phyloP scores from a whole-genome alignment of 2,329 filamentous ascomycete species.

The Pleomassaria siparia region DNA sequence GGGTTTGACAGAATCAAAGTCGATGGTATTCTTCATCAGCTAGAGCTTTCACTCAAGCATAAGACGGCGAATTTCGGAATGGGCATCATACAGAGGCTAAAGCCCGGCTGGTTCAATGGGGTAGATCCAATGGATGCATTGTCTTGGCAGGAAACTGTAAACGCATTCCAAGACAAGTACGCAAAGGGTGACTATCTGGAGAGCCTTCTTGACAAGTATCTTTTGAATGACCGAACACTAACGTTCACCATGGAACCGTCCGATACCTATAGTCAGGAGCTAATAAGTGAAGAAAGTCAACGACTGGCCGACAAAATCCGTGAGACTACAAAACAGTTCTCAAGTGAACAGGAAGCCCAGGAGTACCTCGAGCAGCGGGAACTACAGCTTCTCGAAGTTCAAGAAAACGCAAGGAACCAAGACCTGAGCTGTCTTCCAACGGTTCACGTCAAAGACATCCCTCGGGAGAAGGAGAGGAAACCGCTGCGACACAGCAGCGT shows the following conservation, averaged over 20 bases:
- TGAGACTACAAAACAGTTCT: conserved; percentile 67
- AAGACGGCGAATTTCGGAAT: conserved; percentile 96
- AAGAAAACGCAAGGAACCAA: conserved; percentile 80
- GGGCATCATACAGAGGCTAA: conserved; percentile 82
- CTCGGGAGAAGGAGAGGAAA: conserved; percentile 73
- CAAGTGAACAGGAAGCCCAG: conserved; percentile 70
- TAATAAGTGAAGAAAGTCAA: conserved; percentile 74
- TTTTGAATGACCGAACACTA: conserved; percentile 82
- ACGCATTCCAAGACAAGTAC: conserved; percentile 76
- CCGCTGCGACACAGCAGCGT: conserved; percentile 61
- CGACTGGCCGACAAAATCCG: conserved; percentile 75
- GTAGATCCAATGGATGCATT: conserved; percentile 88
- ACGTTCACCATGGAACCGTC: conserved; percentile 95
- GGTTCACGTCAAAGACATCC: conserved; percentile 86
- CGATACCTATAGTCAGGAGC: conserved; percentile 68
- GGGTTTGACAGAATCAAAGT: conserved; percentile 91
- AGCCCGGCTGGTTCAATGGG: conserved; percentile 94
- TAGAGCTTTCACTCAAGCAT: conserved; percentile 91
- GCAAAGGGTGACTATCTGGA: conserved; percentile 80
- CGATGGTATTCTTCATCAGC: conserved; percentile 87
- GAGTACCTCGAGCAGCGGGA: conserved; percentile 76
- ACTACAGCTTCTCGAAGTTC: conserved; percentile 75
- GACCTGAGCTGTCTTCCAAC: conserved; percentile 87
- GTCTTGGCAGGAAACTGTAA: conserved; percentile 86
- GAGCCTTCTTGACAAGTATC: conserved; percentile 81